Evolutionary conservation across 1,284 basidiomycete species (phyloP).

Genomic region (Microbotryum lychnidis-dioicae): DNA sequence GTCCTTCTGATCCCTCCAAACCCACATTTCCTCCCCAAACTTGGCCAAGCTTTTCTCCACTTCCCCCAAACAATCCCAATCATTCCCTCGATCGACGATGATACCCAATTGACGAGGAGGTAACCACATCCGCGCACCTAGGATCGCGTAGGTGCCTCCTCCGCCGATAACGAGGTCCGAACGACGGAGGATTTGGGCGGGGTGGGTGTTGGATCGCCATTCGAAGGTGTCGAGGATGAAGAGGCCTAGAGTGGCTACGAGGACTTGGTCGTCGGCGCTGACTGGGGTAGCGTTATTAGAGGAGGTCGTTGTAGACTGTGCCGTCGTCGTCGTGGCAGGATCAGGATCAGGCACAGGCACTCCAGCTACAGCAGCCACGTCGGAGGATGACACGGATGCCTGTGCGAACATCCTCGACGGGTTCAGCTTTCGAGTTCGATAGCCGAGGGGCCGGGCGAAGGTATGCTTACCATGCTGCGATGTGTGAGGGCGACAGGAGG

Average conservation of each 20-base stretch:
- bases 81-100: conserved; percentile 72
- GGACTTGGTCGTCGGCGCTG: conserved; percentile 3
- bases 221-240: conserved; percentile 31
- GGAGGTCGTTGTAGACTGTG: too few relatives aligned
- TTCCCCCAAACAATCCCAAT: conserved; percentile 53
- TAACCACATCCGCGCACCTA: conserved; percentile 75
- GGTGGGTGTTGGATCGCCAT: background rate
- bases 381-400: too few relatives aligned
- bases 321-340: too few relatives aligned
- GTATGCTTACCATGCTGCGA: too few relatives aligned
- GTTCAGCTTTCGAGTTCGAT: too few relatives aligned
- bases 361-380: too few relatives aligned
- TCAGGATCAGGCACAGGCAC: too few relatives aligned
- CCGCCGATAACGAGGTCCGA: conserved; percentile 57
- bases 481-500: too few relatives aligned
- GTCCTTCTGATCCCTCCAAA: conserved; percentile 54
- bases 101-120: conserved; percentile 58
- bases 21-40: conserved; percentile 63
- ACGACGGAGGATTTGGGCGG: conserved; percentile 42
- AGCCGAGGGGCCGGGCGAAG: too few relatives aligned
- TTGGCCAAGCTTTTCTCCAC: conserved; percentile 53
- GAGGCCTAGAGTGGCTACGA: conserved; percentile 16
- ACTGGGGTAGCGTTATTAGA: too few relatives aligned
- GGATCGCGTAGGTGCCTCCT: conserved; percentile 57
- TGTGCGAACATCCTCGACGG: too few relatives aligned